Evolutionary conservation across 352 stramenopile species (phyloP), one percentile per base, ranked within the genome.

Genomic region (Globisporangium viniferum): DNA sequence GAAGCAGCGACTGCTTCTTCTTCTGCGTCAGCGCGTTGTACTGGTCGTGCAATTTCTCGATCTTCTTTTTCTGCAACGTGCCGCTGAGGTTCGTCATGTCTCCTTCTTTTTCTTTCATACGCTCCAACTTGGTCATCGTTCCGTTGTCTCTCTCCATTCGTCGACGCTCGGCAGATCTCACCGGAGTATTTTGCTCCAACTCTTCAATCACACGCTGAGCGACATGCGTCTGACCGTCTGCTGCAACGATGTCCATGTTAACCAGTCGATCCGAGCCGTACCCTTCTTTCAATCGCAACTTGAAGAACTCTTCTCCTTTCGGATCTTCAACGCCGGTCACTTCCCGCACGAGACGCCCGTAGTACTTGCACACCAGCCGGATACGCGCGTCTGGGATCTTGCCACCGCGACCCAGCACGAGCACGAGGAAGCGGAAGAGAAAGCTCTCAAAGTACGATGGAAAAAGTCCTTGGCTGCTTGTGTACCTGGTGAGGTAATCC

Each of bases 371-470:
- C 14, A 98, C 88, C 36, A 99, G 78, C 3, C 90, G 91, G 53
- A 99, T 95, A 31, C 96, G 84, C 10, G 91, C 91, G 78, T 99
- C 97, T 4, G 97, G 95, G 0, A 95, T 76, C 69, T 91, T 90
- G 29, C 89, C 89, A 36, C 86, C 87, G 53, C 85, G 84, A 64
- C 86, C 89, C 0, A 97, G 75, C 22, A 97, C 80, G 48, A 94
- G 68, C 59, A 92, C 79, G 48, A 98, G 84, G 31, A 98, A 97
- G 31, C 88, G 80, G 60, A 94, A 97, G 20, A 98, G 69, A 46
- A 98, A 97, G 27, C 75, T 86, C 31, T 95, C 86, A 63, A 97
- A 97, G 68, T 96, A 96, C 12, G 81, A 72, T 8, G 90, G 90
- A 39, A 97, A 96, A 7, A 96, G 64, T 0, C 76, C 75, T 33